Conservation (phyloP, 768 basidiomycete genomes). For the Russula foetens region DNA sequence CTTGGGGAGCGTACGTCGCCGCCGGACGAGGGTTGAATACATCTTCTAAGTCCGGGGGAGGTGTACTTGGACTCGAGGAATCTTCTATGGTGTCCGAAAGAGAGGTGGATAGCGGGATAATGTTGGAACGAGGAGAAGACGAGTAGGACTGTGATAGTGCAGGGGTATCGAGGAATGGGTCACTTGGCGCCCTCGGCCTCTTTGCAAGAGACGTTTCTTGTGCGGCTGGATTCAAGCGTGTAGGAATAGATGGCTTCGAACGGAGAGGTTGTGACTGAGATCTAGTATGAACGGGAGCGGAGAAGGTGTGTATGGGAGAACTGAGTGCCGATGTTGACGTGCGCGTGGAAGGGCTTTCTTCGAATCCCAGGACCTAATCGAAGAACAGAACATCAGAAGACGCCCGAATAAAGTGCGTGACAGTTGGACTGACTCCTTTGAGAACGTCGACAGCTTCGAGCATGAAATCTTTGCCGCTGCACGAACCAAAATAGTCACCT, state of each 20-base stretch:
- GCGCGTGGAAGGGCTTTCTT: constrained; percentile 40
- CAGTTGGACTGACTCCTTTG: constrained; percentile 65
- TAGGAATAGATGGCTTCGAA: constrained; percentile 23
- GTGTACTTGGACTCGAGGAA: constrained; percentile 32
- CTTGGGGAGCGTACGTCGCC: constrained; percentile 27
- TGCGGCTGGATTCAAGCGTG: constrained; percentile 29
- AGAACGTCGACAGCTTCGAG: constrained; percentile 81
- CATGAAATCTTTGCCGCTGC: constrained; percentile 91
- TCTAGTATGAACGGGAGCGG: constrained; percentile 41
- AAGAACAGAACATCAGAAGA: constrained; percentile 10
- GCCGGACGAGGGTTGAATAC: constrained; percentile 21
- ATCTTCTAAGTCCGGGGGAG: constrained; percentile 30
- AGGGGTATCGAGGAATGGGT: constrained; percentile 74
- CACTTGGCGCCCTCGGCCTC: constrained; percentile 66
- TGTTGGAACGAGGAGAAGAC: constrained; percentile 40
- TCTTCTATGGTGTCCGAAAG: constrained; percentile 34
- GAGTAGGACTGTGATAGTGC: constrained; percentile 47
- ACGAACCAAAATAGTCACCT: constrained; percentile 20
- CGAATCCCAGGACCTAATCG: constrained; percentile 58
- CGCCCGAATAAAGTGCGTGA: constrained; percentile 24
- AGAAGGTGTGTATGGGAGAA: constrained; percentile 30
- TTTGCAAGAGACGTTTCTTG: constrained; percentile 42
- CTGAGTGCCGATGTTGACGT: constrained; percentile 22
- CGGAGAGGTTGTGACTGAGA: constrained; percentile 49
- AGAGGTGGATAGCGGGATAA: constrained; percentile 26